phyloP scores from a whole-genome alignment of 202 grass and related monocot genomes.

The Elaeis oleifera region DNA sequence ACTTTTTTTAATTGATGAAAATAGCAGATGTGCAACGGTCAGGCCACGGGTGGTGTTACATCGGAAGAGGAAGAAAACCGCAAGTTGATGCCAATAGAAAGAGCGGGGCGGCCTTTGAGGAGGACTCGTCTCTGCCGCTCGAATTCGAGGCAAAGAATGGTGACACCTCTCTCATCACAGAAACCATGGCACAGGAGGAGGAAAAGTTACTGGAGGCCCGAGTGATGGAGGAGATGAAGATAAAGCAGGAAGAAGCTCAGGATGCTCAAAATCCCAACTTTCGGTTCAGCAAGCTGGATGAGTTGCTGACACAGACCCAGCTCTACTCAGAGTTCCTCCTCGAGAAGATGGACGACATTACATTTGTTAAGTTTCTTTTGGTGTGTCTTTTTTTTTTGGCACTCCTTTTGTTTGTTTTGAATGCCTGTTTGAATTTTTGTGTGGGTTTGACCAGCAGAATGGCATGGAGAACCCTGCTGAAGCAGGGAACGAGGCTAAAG shows the following conservation, averaged over 20 bases:
- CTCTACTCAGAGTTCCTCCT: slow-evolving; percentile 85
- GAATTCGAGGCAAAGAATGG: slow-evolving; percentile 74
- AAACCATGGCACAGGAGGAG: slow-evolving; percentile 70
- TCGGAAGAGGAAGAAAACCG: slow-evolving; percentile 9
- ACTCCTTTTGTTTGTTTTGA: neutral
- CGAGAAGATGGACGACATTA: slow-evolving; percentile 90
- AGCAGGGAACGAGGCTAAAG: slow-evolving; percentile 32
- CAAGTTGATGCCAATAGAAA: neutral
- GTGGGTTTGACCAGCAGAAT: slow-evolving; percentile 29
- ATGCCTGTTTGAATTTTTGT: slow-evolving; percentile 4
- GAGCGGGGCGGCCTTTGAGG: slow-evolving; percentile 11
- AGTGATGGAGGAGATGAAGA: slow-evolving; percentile 36
- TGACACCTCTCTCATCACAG: slow-evolving; percentile 42
- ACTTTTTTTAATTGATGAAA: slow-evolving; percentile 9
- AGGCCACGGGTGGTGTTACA: neutral
- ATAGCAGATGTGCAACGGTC: slow-evolving; percentile 41
- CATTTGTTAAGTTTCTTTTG: slow-evolving; percentile 26
- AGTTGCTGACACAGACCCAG: slow-evolving; percentile 72
- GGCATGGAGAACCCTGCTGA: slow-evolving; percentile 28
- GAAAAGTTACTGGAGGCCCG: slow-evolving; percentile 37
- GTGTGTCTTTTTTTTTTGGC: neutral
- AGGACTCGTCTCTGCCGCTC: slow-evolving; percentile 24
- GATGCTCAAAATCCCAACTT: slow-evolving; percentile 34
- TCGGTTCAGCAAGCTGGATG: slow-evolving; percentile 73
- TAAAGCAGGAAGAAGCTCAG: slow-evolving; percentile 30